Evolutionary conservation across 2,329 filamentous ascomycete species (phyloP), one percentile per base, ranked within the genome.

Genomic region (Diaporthe sp.): DNA sequence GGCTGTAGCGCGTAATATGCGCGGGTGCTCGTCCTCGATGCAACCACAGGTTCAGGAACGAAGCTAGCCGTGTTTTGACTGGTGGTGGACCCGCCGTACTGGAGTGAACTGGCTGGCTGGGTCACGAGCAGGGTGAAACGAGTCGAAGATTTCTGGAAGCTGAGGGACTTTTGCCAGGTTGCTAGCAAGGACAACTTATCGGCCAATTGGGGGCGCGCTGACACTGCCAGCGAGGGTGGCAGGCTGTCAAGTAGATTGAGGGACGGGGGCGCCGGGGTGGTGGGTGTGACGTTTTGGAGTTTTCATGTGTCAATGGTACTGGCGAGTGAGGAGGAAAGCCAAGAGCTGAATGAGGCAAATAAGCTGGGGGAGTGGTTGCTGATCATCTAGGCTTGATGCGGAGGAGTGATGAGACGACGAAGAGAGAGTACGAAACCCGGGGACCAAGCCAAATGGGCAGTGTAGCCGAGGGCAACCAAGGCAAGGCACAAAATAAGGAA

Each of bases 41-140:
- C 65, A 55, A 70, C 46, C 65, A 53, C 31, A 70, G 34, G 49
- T 6, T 19, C 65, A 70, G 49, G 65, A 53, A 70, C n/a, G 31
- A 55, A 70, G 65, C 65, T 70, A 55, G 49, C 49, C 65, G 65
- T 42, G 65, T 55, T 70, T 49, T 70, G 65, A 17, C 65, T 70
- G 65, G 65, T 12, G 34, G 65, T 70, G 65, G 65, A 19, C 65
- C 49, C 65, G 49, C 46, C 22, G 22, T 22, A 34, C 65, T 70
- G 49, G 65, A 70, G 65, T 42, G 31, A 12, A 28, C 31, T 53
- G 65, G 46, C 61, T 65, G 62, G 31, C 65, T 53, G 49, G 51
- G 49, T 70, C 65, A 70, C 65, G 65, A 70, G 65, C n/a, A 42
- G 46, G 65, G n/a, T 70, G 65, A 70, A 70, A 70, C 65, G 37